These are phyloP conservation scores for Nakazawaea ambrosiae DNA, from an alignment of 805 yeast genomes.

Conservation along the genomic window DNA sequence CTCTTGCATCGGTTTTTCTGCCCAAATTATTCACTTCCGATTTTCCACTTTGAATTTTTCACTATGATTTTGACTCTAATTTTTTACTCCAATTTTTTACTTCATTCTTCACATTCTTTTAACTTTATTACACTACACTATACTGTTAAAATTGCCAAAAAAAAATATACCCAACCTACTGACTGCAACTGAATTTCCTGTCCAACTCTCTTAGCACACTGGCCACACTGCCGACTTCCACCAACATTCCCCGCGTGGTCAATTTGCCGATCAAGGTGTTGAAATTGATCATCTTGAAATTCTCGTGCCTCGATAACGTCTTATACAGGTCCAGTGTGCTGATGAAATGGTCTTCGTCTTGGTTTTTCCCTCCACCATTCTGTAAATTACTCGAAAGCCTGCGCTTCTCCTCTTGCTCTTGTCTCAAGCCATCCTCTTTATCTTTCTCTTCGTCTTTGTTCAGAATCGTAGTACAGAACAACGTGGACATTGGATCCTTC, in stretches of 20 bases:
- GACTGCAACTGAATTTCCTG: constrained; percentile 35
- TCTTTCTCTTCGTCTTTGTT: constrained; percentile 34
- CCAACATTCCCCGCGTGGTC: constrained; percentile 80
- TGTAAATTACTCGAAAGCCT: no score
- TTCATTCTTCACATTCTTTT: no score
- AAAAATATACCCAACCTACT: no score
- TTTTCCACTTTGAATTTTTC: no score
- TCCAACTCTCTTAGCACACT: constrained; percentile 79
- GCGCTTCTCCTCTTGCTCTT: constrained; percentile 12
- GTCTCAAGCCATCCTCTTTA: no score
- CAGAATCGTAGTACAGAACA: constrained; percentile 84
- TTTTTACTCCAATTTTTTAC: no score
- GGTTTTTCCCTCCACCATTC: no score
- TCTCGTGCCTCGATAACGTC: constrained; percentile 76
- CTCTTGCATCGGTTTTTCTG: no score
- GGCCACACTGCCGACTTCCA: constrained; percentile 87
- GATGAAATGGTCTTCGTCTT: constrained; percentile 36
- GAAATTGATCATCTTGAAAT: constrained; percentile 67
- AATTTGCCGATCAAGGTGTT: constrained; percentile 67
- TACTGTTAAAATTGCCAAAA: no score
- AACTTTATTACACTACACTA: no score
- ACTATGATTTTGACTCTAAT: no score
- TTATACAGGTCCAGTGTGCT: constrained; percentile 90
- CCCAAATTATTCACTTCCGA: no score
- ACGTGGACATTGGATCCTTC: constrained; percentile 77